A percentile compares a stretch with the other conserved stretches of the same genome.
Conservation (phyloP, 2,329 filamentous ascomycete species). For the Aspergillus sp. region DNA sequence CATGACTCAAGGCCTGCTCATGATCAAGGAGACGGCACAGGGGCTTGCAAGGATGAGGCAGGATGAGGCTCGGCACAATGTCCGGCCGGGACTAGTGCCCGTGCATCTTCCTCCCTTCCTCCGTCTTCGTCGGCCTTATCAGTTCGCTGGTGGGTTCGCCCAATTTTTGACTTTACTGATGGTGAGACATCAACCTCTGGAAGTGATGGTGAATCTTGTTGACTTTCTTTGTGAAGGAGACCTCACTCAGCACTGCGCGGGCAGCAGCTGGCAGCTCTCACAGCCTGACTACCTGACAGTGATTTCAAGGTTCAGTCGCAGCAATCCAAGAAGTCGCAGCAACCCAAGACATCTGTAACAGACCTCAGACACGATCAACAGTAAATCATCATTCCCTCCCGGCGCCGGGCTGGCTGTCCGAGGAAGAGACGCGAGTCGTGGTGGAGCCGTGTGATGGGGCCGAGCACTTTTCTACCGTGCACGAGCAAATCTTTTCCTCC, state of each 20-base stretch:
- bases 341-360: conserved; percentile 9
- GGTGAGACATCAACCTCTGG: conserved; percentile 1
- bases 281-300: no score
- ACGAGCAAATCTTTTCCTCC: background rate
- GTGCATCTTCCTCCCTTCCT: background rate
- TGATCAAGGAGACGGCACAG: no score
- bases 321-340: background rate
- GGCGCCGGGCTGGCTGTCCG: background rate
- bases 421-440: background rate
- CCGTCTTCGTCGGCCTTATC: background rate
- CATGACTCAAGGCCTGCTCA: no score
- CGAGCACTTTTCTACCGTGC: background rate
- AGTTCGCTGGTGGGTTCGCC: background rate
- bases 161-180: background rate
- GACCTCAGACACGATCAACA: conserved; percentile 19
- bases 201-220: no score
- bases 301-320: background rate
- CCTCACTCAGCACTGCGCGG: background rate
- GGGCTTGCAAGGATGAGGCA: no score
- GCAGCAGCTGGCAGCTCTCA: no score
- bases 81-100: background rate
- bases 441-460: background rate
- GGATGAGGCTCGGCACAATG: background rate
- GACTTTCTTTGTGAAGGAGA: background rate
- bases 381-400: conserved; percentile 7